Conservation (phyloP, 768 basidiomycete genomes). For the Favolaschia claudopus region DNA sequence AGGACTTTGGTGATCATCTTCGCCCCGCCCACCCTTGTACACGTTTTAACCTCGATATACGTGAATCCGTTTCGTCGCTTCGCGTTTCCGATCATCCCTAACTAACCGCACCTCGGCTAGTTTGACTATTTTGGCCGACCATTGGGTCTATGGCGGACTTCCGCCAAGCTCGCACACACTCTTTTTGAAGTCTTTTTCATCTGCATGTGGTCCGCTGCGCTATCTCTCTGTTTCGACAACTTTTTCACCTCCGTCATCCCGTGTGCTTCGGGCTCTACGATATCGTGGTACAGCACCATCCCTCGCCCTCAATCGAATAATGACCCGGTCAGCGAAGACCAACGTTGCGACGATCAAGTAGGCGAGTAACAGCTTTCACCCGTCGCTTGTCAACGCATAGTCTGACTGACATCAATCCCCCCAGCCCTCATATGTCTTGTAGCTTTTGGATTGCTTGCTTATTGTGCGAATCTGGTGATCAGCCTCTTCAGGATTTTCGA, state of each 20-base stretch:
- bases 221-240: slow-evolving; percentile 91
- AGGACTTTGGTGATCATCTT: slow-evolving; percentile 88
- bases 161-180: slow-evolving; percentile 85
- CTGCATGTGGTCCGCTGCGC: slow-evolving; percentile 91
- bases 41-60: slow-evolving; percentile 88
- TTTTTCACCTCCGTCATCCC: slow-evolving; percentile 88
- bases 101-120: slow-evolving; percentile 47
- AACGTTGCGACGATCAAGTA: slow-evolving; percentile 78
- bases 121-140: slow-evolving; percentile 94
- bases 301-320: slow-evolving; percentile 58
- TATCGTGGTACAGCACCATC: slow-evolving; percentile 78
- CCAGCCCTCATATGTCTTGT: slow-evolving; percentile 77
- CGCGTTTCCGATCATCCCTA: neutral
- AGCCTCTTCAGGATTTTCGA: slow-evolving; percentile 88
- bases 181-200: slow-evolving; percentile 90
- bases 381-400: neutral
- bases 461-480: slow-evolving; percentile 86
- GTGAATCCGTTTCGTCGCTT: slow-evolving; percentile 50
- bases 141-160: slow-evolving; percentile 91
- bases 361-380: slow-evolving; percentile 13
- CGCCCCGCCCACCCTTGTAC: slow-evolving; percentile 80
- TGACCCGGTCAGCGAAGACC: slow-evolving; percentile 58
- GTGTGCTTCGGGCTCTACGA: slow-evolving; percentile 67
- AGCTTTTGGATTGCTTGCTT: slow-evolving; percentile 77
- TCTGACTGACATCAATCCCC: slow-evolving; percentile 4